Evolutionary conservation across 768 basidiomycete genomes (phyloP), one percentile per base, ranked within the genome.

Genomic region (Mycena leptocephala): DNA sequence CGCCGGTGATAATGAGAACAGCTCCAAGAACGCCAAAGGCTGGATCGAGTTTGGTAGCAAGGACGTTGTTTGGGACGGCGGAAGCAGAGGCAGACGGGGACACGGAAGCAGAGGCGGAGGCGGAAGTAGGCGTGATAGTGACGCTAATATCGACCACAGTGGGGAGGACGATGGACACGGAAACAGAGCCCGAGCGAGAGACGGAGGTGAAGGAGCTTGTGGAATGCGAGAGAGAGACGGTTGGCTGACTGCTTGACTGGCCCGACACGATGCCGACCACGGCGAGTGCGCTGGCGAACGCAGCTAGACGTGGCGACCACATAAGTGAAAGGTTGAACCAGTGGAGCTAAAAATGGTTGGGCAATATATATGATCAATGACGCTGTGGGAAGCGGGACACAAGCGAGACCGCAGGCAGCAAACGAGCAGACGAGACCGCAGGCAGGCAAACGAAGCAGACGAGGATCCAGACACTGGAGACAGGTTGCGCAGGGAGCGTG

Each of bases 21-120:
- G 92, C 95, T 59, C 97, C 97, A 20, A 97, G 89, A 35, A 97
- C 95, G 64, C 93, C 97, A 84, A 97, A 99, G 20, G 93, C 97
- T 32, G 96, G 95, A 81, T 96, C 95, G 43, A 98, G 86, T 81
- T 86, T 90, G 24, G 97, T 96, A 26, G 88, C 91, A 46, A 91
- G 86, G 33, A 88, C 84, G 63, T 87, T 86, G 55, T 84, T 74
- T 24, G 88, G 85, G 1, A 86, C 84, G 13, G 92, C 83, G 1
- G 92, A 88, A 6, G 90, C 79, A 0, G 91, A 87, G 14, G 90
- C 81, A 2, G 87, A 80, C 0, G 90, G 72, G 20, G 90, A 86
- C 14, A 86, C 70, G 16, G 90, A 82, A 8, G 87, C 75, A 5
- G 86, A 78, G 24, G 85, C 81, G 32, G 88, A 79, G 1, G 89